Evolutionary conservation across 371 early-diverging fungal species (phyloP), one percentile per base, ranked within the genome.

Genomic region (Mycotypha africana): DNA sequence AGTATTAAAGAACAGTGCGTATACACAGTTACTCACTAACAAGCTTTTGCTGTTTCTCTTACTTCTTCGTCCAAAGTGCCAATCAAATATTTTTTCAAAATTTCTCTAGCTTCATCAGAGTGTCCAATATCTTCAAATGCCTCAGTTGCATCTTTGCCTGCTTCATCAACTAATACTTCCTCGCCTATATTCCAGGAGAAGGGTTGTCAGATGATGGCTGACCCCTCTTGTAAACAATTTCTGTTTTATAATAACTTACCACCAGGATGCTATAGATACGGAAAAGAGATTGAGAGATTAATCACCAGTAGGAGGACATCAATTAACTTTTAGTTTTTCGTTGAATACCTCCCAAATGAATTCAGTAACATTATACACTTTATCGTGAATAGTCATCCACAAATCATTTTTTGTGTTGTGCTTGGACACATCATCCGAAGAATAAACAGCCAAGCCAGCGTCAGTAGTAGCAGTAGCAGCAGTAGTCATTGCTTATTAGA

Each of bases 61-160:
- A 67, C 67, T 25, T 41, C 53, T 46, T 62, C 68, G 37, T 67
- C 66, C 37, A 73, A 55, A 32, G 57, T 51, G 51, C 67, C 74
- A 53, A 73, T 38, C 7, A 47, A 42, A 45, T 69, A 73, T 46
- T 66, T 64, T 24, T 55, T 50, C 45, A 70, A 48, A 12, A 66
- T 65, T 17, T 63, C 62, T 51, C 69, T 68, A 21, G 65, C 61
- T 49, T 91, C 90, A 35, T 89, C 88, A n/a, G 86, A 86, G 73
- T 92, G 93, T 28, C 87, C 87, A 47, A 92, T 86, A 56, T 92
- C 93, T 54, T 92, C 91, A 51, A 93, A 93, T 14, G 87, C 82
- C 47, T 84, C 89, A 34, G 91, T 88, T 36, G 89, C 88, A 56
- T 93, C 90, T 32, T 31, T 21, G 8, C 73, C 74, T 37, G 67